Evolutionary conservation across 371 early-diverging fungal genomes (phyloP), one percentile per base, ranked within the genome.

Genomic region (Lichtheimia ornata): DNA sequence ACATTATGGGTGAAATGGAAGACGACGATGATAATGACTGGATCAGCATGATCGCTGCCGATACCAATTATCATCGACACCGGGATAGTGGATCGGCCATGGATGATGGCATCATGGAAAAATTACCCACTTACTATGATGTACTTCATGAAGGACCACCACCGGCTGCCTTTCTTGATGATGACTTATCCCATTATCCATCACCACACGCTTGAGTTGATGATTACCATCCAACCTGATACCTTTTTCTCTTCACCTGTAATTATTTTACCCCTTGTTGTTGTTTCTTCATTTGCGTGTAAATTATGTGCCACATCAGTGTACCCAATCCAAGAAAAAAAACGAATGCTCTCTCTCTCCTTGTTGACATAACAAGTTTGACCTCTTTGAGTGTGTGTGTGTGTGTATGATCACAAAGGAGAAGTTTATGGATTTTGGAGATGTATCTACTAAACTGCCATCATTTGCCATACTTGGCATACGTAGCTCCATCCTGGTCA

Each of bases 101-200:
- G 5, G 45, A 42, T 44, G 27, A 25, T 11, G 22, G 35, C 17
- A 35, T 35, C 35, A 35, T 35, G 35, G 66, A 66, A 40, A 58
- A 49, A 25, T 42, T 66, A 20, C 66, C 66, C 2, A 62, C 57
- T 9, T 66, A 66, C 30, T 54, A 50, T 25, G 66, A 66, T 20
- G 66, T 59, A n/a, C 45, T 66, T 20, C 58, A 62, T 55, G 66
- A 66, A 55, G 66, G 66, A 13, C 53, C 66, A 1, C 66, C 66
- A 3, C 66, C 66, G 11, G 61, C 61, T 27, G 61, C 66, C 9
- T 65, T 65, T 61, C 45, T 65, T 41, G 66, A 65, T 15, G 61
- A 65, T 53, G 56, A 65, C 20, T 20, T 63, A 25, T 57, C 63
- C 4, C 58, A 57, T 17, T 50, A 63, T 30, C 57, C 63, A 3